Conservation (phyloP, 352 stramenopile species). For the Pythium rhizo-oryzae region DNA sequence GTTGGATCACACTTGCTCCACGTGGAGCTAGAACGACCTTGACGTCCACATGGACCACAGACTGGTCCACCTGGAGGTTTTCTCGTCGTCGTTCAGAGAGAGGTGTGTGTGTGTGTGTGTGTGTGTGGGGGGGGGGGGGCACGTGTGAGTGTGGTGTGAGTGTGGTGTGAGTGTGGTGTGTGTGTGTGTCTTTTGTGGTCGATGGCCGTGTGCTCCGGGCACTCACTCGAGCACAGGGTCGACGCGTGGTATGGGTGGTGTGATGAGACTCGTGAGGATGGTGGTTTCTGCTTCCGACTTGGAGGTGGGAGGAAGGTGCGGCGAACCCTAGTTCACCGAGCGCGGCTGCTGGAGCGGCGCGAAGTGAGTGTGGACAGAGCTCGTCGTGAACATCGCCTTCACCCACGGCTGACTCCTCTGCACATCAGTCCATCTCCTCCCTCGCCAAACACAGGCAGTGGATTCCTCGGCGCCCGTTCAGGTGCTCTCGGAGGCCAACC, state of each 20-base stretch:
- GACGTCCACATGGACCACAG: no score
- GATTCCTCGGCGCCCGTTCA: background rate
- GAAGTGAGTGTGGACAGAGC: no score
- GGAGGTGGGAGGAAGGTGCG: background rate
- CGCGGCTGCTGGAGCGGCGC: constrained; percentile 65
- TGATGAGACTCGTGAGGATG: constrained; percentile 31
- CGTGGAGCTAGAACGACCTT: no score
- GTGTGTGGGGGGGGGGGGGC: no score
- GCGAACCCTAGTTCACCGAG: constrained; percentile 52
- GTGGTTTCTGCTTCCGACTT: constrained; percentile 23
- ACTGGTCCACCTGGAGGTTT: no score
- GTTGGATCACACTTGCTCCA: no score
- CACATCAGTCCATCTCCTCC: no score
- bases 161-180: background rate
- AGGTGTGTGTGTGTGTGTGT: no score
- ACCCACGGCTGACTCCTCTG: no score
- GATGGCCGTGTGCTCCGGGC: constrained; percentile 13
- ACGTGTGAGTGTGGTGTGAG: no score
- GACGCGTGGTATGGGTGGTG: constrained; percentile 23
- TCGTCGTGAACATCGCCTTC: no score
- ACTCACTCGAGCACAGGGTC: constrained; percentile 30
- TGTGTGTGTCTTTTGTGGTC: constrained; percentile 2
- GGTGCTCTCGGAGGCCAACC: background rate
- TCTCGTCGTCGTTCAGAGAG: constrained; percentile 21
- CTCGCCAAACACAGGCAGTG: no score